Evolutionary conservation across 2,329 filamentous ascomycete genomes (phyloP).

Genomic region (Penicillium occitanis): DNA sequence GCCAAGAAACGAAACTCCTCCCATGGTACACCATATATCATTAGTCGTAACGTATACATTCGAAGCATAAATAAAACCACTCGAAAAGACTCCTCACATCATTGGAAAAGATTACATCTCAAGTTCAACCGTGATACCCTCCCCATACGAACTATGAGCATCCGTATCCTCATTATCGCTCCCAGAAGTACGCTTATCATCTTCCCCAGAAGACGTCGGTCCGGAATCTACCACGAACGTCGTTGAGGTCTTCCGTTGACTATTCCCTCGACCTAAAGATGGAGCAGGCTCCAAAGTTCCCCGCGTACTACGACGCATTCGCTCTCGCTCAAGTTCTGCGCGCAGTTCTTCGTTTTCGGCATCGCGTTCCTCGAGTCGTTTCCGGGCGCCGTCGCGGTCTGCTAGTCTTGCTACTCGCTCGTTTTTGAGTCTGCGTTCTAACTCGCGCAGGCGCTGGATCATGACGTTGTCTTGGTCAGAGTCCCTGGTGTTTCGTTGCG

Average conservation of each 20-base stretch:
- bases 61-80: not conserved
- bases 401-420: slow-evolving; percentile 83
- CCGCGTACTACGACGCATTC: slow-evolving; percentile 35
- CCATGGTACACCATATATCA: slow-evolving; percentile 2
- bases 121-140: slow-evolving; percentile 41
- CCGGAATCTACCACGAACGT: slow-evolving; percentile 11
- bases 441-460: slow-evolving; percentile 79
- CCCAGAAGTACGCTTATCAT: slow-evolving; percentile 19
- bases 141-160: slow-evolving; percentile 36
- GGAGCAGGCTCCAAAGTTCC: not conserved
- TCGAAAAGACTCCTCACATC: not conserved
- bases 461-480: slow-evolving; percentile 66
- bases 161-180: slow-evolving; percentile 31
- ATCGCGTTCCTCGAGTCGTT: slow-evolving; percentile 74
- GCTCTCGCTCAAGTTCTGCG: slow-evolving; percentile 62
- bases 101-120: slow-evolving; percentile 31
- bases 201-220: slow-evolving; percentile 16
- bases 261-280: slow-evolving; percentile 4
- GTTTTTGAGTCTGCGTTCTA: slow-evolving; percentile 84
- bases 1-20: slow-evolving; percentile 1
- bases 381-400: slow-evolving; percentile 79
- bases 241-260: slow-evolving; percentile 3
- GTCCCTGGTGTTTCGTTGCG: slow-evolving; percentile 31
- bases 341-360: slow-evolving; percentile 70
- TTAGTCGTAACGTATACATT: slow-evolving; percentile 22